Evolutionary conservation across 768 basidiomycete genomes (phyloP).

Genomic region (Strobilomyces echinocephalus): DNA sequence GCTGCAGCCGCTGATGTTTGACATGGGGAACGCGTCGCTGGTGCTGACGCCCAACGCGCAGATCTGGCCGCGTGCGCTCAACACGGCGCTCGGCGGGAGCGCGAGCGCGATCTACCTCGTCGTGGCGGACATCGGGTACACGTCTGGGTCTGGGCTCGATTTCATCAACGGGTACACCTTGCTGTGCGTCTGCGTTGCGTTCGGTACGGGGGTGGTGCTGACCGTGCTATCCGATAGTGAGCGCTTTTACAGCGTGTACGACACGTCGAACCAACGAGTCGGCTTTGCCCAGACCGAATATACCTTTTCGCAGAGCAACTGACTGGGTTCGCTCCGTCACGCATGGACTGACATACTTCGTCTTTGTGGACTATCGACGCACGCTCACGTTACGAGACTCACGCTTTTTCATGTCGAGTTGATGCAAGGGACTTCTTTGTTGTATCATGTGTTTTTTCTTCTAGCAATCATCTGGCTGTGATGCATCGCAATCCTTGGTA

Average conservation of each 20-base stretch:
- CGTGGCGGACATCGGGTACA: background rate
- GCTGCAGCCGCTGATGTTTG: background rate
- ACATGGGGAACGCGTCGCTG: background rate
- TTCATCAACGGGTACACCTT: background rate
- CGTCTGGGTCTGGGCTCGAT: background rate
- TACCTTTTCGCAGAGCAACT: background rate
- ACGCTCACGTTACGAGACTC: too few species aligned
- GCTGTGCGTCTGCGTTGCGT: background rate
- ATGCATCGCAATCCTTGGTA: too few species aligned
- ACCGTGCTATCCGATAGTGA: background rate
- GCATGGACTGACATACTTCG: background rate
- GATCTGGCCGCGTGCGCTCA: conserved; percentile 1
- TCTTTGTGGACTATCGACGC: too few species aligned
- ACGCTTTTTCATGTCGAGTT: too few species aligned
- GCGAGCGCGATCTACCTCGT: background rate
- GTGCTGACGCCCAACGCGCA: background rate
- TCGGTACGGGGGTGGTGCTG: background rate
- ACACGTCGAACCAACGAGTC: background rate
- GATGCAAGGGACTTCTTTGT: too few species aligned
- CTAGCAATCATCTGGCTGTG: too few species aligned
- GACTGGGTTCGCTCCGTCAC: background rate
- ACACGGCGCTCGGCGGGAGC: background rate
- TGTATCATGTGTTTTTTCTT: too few species aligned
- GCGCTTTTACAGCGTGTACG: conserved; percentile 1
- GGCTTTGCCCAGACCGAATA: background rate